These are phyloP conservation scores for Kodamaea nitidulidarum DNA, from an alignment of 805 yeast genomes.

Conservation along the genomic window DNA sequence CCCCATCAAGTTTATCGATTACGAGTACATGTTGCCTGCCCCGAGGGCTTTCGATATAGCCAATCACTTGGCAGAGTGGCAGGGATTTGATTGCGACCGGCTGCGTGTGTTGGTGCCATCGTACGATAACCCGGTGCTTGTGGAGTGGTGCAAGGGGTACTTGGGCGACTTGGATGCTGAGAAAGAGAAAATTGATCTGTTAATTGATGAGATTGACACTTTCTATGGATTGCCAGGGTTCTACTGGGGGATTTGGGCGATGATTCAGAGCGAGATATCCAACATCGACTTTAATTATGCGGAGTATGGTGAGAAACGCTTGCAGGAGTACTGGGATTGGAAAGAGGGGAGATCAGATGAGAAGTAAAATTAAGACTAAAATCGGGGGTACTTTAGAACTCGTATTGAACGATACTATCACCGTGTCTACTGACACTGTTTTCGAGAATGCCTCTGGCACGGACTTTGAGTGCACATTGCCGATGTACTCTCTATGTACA, in stretches of 20 bases:
- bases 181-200: conserved; percentile 31
- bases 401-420: no score
- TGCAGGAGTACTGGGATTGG: conserved; percentile 72
- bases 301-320: conserved; percentile 53
- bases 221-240: conserved; percentile 81
- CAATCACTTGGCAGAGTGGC: conserved; percentile 77
- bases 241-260: conserved; percentile 84
- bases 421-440: no score
- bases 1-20: conserved; percentile 61
- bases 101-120: conserved; percentile 54
- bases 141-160: conserved; percentile 59
- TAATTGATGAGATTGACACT: conserved; percentile 52
- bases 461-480: no score
- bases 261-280: conserved; percentile 65
- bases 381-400: no score
- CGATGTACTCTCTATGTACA: no score
- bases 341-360: conserved; percentile 31
- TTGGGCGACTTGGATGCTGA: conserved; percentile 33
- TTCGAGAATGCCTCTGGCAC: no score
- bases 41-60: conserved; percentile 74
- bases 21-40: conserved; percentile 68
- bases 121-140: conserved; percentile 38
- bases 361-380: neutral
- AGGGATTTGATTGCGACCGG: conserved; percentile 70
- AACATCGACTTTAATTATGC: conserved; percentile 70